These are phyloP conservation scores for Diaporthe sp. DNA, from an alignment of 2,329 filamentous ascomycete genomes.

Conservation along the genomic window DNA sequence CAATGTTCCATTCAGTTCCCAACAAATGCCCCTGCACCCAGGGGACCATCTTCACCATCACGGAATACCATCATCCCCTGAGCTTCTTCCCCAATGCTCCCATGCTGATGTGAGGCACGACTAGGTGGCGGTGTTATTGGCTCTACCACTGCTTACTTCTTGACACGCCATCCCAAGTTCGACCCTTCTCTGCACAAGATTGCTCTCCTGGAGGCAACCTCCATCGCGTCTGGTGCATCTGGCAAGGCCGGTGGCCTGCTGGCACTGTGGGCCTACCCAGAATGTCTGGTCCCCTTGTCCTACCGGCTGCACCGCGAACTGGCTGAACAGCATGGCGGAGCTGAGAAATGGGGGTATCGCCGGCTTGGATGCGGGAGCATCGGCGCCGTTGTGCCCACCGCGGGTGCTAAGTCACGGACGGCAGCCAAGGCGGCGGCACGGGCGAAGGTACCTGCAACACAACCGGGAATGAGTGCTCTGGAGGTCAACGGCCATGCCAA, in stretches of 20 bases:
- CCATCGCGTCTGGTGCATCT: constrained; percentile 90
- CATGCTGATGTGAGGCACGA: constrained; percentile 10
- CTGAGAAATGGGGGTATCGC: constrained; percentile 88
- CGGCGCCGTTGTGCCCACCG: constrained; percentile 51
- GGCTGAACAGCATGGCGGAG: constrained; percentile 85
- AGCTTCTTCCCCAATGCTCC: not conserved
- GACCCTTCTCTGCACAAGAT: constrained; percentile 81
- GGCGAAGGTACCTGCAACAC: constrained; percentile 35
- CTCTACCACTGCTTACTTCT: constrained; percentile 89
- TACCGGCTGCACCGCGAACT: constrained; percentile 87
- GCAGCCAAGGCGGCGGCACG: constrained; percentile 51
- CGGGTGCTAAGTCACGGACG: constrained; percentile 51
- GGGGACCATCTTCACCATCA: not conserved
- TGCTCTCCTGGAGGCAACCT: constrained; percentile 87
- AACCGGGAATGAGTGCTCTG: constrained; percentile 32
- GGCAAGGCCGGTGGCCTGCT: constrained; percentile 95
- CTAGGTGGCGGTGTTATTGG: constrained; percentile 93
- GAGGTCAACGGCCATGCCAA: constrained; percentile 26
- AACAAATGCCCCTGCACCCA: constrained; percentile 1
- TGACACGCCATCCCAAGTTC: constrained; percentile 88
- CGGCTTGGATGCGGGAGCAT: constrained; percentile 79
- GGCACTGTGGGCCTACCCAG: constrained; percentile 92
- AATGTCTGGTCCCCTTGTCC: constrained; percentile 85
- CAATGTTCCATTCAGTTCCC: not conserved
- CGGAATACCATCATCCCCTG: not conserved